A percentile compares a stretch with the other conserved stretches of the same genome.
These are phyloP conservation scores for Micractinium sp. DNA, from an alignment of 139 green algal genomes.

Conservation along the genomic window DNA sequence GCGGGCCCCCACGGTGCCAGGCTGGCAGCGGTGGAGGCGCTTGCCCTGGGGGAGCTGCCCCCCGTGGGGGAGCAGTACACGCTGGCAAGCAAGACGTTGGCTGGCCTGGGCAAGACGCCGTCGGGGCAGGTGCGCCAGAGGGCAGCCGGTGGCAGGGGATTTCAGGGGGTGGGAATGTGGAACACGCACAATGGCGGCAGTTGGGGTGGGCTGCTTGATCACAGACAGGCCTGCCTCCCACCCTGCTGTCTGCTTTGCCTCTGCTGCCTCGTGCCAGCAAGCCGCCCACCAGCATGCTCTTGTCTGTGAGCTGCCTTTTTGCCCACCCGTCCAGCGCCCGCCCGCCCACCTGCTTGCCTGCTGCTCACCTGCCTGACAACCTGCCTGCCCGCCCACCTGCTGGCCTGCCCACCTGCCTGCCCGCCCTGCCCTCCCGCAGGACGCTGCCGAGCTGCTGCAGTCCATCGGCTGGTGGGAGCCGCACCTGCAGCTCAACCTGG, in stretches of 20 bases:
- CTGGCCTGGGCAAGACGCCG: slow-evolving; percentile 19
- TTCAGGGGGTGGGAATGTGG: not conserved
- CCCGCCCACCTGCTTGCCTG: too few relatives aligned
- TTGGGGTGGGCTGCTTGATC: too few relatives aligned
- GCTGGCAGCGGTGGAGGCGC: slow-evolving; percentile 3
- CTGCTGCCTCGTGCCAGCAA: too few relatives aligned
- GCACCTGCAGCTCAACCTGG: slow-evolving; percentile 68
- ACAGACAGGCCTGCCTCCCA: too few relatives aligned
- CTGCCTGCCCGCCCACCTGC: too few relatives aligned
- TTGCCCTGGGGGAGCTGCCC: slow-evolving; percentile 5
- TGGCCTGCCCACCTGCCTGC: too few relatives aligned
- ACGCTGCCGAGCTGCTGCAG: slow-evolving; percentile 57
- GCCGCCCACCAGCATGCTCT: too few relatives aligned
- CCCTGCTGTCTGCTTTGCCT: too few relatives aligned
- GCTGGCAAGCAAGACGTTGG: not conserved
- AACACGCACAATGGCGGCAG: not conserved
- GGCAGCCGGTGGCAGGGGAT: too few relatives aligned
- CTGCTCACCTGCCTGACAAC: too few relatives aligned
- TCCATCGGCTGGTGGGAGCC: slow-evolving; percentile 58
- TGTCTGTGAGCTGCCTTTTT: too few relatives aligned
- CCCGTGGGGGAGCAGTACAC: not conserved
- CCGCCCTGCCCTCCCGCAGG: not conserved
- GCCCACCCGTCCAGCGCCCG: too few relatives aligned
- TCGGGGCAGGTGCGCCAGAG: not conserved
- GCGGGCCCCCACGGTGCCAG: slow-evolving; percentile 40